phyloP scores from a whole-genome alignment of 2,329 filamentous ascomycete genomes.

The Boeremia exigua region DNA sequence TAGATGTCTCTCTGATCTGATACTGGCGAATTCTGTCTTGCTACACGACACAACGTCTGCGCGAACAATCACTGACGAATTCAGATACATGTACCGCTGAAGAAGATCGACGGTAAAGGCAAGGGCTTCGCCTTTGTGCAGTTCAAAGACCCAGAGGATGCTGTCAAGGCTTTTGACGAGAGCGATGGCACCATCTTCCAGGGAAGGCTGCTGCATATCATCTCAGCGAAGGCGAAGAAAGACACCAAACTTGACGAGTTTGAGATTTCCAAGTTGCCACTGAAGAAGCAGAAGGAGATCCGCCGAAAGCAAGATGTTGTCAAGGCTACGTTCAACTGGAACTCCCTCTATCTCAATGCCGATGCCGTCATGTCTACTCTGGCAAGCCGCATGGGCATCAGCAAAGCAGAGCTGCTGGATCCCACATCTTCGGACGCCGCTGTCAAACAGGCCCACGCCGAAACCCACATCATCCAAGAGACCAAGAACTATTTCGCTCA shows the following conservation, averaged over 20 bases:
- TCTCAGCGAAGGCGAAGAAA: conserved; percentile 83
- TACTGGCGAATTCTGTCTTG: conserved; percentile 40
- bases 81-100: conserved; percentile 85
- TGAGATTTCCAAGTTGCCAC: conserved; percentile 84
- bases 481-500: conserved; percentile 89
- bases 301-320: conserved; percentile 82
- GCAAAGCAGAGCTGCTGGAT: conserved; percentile 90
- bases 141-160: conserved; percentile 73
- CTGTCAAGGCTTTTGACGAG: conserved; percentile 77
- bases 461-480: conserved; percentile 95
- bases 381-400: conserved; percentile 83
- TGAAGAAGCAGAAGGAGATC: conserved; percentile 94
- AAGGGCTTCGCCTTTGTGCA: conserved; percentile 93
- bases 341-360: conserved; percentile 97
- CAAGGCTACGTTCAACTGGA: conserved; percentile 89
- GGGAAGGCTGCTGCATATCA: conserved; percentile 87
- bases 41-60: not conserved
- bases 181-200: conserved; percentile 89
- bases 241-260: conserved; percentile 85
- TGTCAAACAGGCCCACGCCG: conserved; percentile 94
- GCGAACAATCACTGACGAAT: conserved; percentile 25
- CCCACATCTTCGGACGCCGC: conserved; percentile 95
- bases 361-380: conserved; percentile 93
- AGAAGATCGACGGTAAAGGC: conserved; percentile 70
- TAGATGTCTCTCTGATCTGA: conserved; percentile 99